These are phyloP conservation scores for Pyrus betulifolia DNA, from an alignment of 306 rosid genomes.

Conservation along the genomic window DNA sequence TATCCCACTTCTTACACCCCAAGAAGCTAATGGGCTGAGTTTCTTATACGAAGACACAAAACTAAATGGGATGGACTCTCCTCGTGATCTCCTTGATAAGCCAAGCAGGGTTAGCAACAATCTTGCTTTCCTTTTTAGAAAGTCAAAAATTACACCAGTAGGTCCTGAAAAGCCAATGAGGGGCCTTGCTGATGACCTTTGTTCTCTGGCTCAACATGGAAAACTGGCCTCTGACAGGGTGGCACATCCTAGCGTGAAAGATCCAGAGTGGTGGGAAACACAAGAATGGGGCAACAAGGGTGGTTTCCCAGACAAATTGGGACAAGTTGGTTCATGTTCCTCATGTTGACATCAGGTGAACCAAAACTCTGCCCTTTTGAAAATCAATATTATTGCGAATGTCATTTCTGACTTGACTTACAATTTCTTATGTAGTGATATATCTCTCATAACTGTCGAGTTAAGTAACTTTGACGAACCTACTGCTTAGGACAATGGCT, in stretches of 20 bases:
- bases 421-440: background rate
- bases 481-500: no score
- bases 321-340: constrained; percentile 35
- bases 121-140: constrained; percentile 36
- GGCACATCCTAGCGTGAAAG: constrained; percentile 24
- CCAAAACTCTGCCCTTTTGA: no score
- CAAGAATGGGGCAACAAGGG: constrained; percentile 78
- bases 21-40: constrained; percentile 47
- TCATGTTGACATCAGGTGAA: no score
- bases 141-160: constrained; percentile 43
- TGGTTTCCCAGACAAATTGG: constrained; percentile 58
- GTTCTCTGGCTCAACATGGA: constrained; percentile 28
- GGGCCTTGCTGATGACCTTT: constrained; percentile 69
- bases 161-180: constrained; percentile 71
- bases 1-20: constrained; percentile 78
- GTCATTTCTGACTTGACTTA: background rate
- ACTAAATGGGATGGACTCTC: constrained; percentile 6
- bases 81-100: constrained; percentile 10
- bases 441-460: no score
- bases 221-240: constrained; percentile 31
- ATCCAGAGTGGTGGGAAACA: constrained; percentile 89
- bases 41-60: constrained; percentile 36
- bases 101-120: constrained; percentile 16
- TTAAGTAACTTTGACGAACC: no score
- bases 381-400: background rate